These are phyloP conservation scores for Spinellus fusiger DNA, from an alignment of 192 early-diverging fungal genomes.

Conservation along the genomic window DNA sequence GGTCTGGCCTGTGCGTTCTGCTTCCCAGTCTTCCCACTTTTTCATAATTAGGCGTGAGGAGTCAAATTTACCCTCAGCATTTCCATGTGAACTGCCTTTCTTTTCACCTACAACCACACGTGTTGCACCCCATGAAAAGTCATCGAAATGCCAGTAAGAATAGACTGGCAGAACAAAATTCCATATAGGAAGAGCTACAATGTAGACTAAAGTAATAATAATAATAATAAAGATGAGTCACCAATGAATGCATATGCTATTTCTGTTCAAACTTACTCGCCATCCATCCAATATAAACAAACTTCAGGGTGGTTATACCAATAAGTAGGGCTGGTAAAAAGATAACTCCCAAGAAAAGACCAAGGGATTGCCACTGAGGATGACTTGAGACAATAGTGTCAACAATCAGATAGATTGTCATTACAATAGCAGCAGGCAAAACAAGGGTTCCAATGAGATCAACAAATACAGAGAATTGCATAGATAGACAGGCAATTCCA, in stretches of 20 bases:
- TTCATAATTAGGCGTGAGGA: conserved; percentile 43
- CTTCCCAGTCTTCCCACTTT: conserved; percentile 54
- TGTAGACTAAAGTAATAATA: conserved; percentile 61
- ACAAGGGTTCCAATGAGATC: conserved; percentile 70
- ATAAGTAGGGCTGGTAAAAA: conserved; percentile 88
- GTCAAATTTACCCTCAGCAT: conserved; percentile 72
- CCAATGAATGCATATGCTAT: neutral
- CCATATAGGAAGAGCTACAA: conserved; percentile 87
- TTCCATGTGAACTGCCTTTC: conserved; percentile 64
- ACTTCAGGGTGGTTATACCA: conserved; percentile 72
- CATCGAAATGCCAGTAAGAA: conserved; percentile 93
- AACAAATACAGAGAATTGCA: conserved; percentile 71
- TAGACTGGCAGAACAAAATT: conserved; percentile 90
- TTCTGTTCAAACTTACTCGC: conserved; percentile 33
- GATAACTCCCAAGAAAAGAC: conserved; percentile 69
- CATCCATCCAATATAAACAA: conserved; percentile 89
- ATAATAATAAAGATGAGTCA: neutral
- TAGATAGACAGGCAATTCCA: conserved; percentile 84
- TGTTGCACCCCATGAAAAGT: conserved; percentile 84
- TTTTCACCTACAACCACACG: conserved; percentile 67
- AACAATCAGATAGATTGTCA: conserved; percentile 75
- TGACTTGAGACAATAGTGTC: conserved; percentile 1
- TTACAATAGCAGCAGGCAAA: conserved; percentile 66
- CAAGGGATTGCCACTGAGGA: conserved; percentile 49
- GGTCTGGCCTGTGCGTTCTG: conserved; percentile 35